Percentiles rank a stretch among this genome's conserved stretches.
Evolutionary conservation across 1,284 basidiomycete species (phyloP).

Genomic region (Cutaneotrichosporon dermatis): DNA sequence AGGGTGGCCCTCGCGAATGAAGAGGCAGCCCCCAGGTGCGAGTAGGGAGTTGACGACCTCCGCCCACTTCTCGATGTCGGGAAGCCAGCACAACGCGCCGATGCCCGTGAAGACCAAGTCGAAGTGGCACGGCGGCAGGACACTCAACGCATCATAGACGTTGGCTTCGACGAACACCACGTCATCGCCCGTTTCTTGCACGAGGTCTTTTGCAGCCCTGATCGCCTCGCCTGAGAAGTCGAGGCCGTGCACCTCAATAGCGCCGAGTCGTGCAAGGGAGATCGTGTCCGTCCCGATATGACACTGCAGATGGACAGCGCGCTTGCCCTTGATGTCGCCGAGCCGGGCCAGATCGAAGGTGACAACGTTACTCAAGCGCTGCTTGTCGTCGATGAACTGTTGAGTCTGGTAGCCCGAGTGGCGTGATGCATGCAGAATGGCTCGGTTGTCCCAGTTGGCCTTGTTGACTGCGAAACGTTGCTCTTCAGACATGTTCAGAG

Average conservation of each 20-base stretch:
- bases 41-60: neutral
- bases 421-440: constrained; percentile 3
- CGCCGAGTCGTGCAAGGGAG: constrained; percentile 7
- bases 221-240: constrained; percentile 1
- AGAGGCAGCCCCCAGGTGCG: constrained; percentile 1
- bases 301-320: constrained; percentile 8
- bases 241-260: neutral
- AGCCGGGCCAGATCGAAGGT: constrained; percentile 5
- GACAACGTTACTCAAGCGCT: constrained; percentile 5
- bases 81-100: constrained; percentile 11
- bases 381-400: constrained; percentile 1
- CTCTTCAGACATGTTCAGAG: too few species aligned
- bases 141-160: neutral
- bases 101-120: constrained; percentile 10
- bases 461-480: neutral
- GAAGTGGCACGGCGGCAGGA: neutral
- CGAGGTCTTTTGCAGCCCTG: neutral
- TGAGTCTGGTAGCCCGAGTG: neutral
- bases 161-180: constrained; percentile 4
- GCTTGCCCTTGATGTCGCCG: neutral
- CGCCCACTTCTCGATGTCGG: constrained; percentile 3
- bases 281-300: constrained; percentile 12
- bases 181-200: neutral
- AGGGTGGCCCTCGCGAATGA: constrained; percentile 10
- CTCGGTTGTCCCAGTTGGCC: constrained; percentile 11